Conservation (phyloP, 1,139 yeast genomes). For the Citeromyces siamensis region DNA sequence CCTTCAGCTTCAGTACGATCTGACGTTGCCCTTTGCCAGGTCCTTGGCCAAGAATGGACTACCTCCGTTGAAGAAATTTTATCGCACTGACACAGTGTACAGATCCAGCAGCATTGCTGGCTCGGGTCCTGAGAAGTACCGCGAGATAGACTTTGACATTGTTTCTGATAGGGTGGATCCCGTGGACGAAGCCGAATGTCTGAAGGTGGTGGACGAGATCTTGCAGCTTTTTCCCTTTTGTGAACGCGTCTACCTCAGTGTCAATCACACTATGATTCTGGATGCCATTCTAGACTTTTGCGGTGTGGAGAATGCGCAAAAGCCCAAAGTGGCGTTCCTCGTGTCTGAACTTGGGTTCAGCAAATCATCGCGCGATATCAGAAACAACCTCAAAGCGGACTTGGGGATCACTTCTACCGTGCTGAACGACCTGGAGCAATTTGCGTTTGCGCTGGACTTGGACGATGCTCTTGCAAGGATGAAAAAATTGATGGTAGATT, state of each 20-base stretch:
- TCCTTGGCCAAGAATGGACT: slow-evolving; percentile 49
- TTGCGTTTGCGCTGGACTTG: slow-evolving; percentile 63
- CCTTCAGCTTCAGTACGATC: slow-evolving; percentile 76
- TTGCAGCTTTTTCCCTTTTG: slow-evolving; percentile 54
- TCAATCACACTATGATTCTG: slow-evolving; percentile 74
- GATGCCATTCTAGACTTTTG: slow-evolving; percentile 70
- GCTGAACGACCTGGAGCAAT: slow-evolving; percentile 66
- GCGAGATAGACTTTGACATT: slow-evolving; percentile 82
- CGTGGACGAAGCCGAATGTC: slow-evolving; percentile 75
- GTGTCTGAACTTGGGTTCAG: slow-evolving; percentile 70
- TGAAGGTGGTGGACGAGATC: slow-evolving; percentile 71
- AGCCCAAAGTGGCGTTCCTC: slow-evolving; percentile 53
- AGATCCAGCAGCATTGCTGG: slow-evolving; percentile 47
- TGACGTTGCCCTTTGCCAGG: slow-evolving; percentile 83
- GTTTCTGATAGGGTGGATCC: slow-evolving; percentile 32
- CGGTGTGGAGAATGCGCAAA: slow-evolving; percentile 60
- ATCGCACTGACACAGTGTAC: slow-evolving; percentile 70
- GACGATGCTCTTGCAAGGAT: slow-evolving; percentile 51
- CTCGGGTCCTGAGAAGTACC: slow-evolving; percentile 66
- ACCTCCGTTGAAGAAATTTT: slow-evolving; percentile 48
- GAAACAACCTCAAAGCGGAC: slow-evolving; percentile 52
- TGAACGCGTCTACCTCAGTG: slow-evolving; percentile 37
- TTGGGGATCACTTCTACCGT: slow-evolving; percentile 72
- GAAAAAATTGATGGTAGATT: slow-evolving; percentile 61
- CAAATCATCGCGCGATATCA: slow-evolving; percentile 52